Conservation (phyloP, 1,284 basidiomycete species). For the Kalmanozyma brasiliensis region DNA sequence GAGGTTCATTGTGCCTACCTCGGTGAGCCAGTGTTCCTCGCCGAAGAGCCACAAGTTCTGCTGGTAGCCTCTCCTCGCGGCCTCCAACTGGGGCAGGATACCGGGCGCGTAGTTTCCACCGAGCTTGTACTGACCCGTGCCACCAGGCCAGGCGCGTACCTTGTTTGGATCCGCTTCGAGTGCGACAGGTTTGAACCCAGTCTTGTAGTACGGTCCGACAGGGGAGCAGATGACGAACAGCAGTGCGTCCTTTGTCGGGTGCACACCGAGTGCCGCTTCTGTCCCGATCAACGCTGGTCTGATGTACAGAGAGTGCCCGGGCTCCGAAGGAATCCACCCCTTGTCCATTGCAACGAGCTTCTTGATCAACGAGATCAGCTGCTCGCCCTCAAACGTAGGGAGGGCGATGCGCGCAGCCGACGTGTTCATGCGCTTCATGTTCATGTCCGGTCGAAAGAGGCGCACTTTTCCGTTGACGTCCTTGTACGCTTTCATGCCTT, state of each 20-base stretch:
- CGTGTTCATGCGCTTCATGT: constrained; percentile 83
- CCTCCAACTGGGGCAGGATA: constrained; percentile 78
- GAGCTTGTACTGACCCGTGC: constrained; percentile 65
- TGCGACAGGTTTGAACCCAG: constrained; percentile 94
- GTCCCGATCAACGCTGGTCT: constrained; percentile 87
- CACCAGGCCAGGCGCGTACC: constrained; percentile 71
- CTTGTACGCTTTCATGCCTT: constrained; percentile 96
- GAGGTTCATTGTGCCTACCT: constrained; percentile 90
- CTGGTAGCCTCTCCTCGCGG: constrained; percentile 84
- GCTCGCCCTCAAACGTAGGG: constrained; percentile 83
- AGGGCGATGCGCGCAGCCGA: constrained; percentile 78
- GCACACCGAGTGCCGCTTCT: constrained; percentile 86
- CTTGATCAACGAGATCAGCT: constrained; percentile 85
- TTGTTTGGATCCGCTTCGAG: constrained; percentile 90
- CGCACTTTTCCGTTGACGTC: constrained; percentile 81
- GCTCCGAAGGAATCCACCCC: constrained; percentile 89
- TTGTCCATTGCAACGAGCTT: constrained; percentile 86
- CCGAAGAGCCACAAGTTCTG: constrained; percentile 93
- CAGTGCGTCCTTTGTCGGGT: constrained; percentile 86
- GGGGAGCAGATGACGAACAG: constrained; percentile 94
- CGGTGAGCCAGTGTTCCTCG: constrained; percentile 67
- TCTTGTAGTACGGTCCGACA: constrained; percentile 85
- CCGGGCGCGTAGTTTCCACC: constrained; percentile 67
- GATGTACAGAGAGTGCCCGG: constrained; percentile 91
- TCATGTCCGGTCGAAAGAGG: constrained; percentile 95